Percentiles rank a stretch among this genome's conserved stretches.
Evolutionary conservation across 208 protist genomes (phyloP).

Genomic region (Leptomonas pyrrhocoris): DNA sequence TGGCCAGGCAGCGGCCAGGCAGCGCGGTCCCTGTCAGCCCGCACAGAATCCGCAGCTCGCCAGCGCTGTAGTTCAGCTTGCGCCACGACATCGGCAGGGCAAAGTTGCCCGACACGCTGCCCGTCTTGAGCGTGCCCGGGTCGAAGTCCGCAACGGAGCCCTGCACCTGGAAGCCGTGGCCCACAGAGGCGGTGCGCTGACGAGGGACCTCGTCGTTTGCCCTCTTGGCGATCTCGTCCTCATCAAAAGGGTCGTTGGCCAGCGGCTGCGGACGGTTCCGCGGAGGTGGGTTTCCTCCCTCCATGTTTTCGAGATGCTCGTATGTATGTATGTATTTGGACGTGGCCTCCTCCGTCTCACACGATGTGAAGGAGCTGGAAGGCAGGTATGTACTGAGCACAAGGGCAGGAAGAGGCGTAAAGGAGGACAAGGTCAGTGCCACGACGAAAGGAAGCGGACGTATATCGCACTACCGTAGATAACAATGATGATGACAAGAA

Average conservation of each 20-base stretch:
- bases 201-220: neutral
- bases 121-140: conserved; percentile 30
- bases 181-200: conserved; percentile 10
- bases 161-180: conserved; percentile 31
- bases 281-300: neutral
- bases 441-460: no score
- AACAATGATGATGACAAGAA: no score
- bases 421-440: no score
- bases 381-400: no score
- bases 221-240: neutral
- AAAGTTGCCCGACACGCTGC: conserved; percentile 43
- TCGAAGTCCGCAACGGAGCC: conserved; percentile 63
- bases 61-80: conserved; percentile 62
- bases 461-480: no score
- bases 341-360: no score
- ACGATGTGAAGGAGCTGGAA: no score
- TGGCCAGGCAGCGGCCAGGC: conserved; percentile 72
- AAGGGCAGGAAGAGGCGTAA: no score
- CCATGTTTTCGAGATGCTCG: neutral
- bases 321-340: neutral
- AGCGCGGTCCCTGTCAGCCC: conserved; percentile 74
- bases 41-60: conserved; percentile 57
- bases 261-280: neutral
- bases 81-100: conserved; percentile 74
- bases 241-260: conserved; percentile 3